Conservation (phyloP, 2,329 filamentous ascomycete species). For the Scedosporium boydii region DNA sequence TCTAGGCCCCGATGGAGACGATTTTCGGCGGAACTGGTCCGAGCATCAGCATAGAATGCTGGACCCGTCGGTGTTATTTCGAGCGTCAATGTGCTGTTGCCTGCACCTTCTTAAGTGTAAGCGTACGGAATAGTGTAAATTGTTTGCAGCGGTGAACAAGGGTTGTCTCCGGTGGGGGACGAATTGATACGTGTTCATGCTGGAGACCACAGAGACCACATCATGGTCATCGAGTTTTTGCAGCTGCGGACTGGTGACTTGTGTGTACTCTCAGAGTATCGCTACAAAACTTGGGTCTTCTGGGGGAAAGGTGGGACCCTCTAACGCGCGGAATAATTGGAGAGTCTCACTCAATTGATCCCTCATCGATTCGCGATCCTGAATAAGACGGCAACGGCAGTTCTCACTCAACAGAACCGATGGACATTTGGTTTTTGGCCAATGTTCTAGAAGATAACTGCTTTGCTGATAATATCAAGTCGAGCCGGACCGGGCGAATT, state of each 20-base stretch:
- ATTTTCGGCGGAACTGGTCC: background rate
- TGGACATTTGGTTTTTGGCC: too few relatives aligned
- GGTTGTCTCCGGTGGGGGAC: background rate
- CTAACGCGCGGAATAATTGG: too few relatives aligned
- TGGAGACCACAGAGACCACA: background rate
- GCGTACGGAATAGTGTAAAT: background rate
- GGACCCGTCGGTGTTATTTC: background rate
- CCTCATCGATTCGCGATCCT: too few relatives aligned
- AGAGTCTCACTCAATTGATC: too few relatives aligned
- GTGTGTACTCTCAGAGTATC: background rate
- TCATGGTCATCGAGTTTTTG: background rate
- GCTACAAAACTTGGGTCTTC: too few relatives aligned
- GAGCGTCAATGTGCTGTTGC: background rate
- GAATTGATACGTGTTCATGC: background rate
- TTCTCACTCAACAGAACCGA: too few relatives aligned
- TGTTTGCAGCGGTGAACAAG: slow-evolving; percentile 1
- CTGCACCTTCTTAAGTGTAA: too few relatives aligned
- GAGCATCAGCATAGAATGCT: background rate
- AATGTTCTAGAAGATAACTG: background rate
- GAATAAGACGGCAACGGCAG: too few relatives aligned
- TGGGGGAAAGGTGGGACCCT: too few relatives aligned
- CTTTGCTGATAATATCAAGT: background rate
- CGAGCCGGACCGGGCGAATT: background rate
- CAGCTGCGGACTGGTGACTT: background rate
- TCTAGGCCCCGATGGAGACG: background rate